Base-by-base conservation (phyloP, 805 yeast species). In the Cyberlindnera lachancei region DNA sequence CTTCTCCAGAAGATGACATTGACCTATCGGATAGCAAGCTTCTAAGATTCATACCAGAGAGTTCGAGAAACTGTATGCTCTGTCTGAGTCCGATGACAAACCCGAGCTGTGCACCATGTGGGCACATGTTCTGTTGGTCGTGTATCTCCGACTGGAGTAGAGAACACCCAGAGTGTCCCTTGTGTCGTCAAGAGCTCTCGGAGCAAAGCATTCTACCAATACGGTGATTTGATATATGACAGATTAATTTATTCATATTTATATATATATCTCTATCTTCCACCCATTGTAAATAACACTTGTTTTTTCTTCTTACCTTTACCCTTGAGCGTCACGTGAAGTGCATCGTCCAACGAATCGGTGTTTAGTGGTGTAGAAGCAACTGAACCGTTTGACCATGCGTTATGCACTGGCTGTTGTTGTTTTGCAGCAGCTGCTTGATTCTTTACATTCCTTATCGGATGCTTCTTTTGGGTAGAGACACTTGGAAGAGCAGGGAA, bases 41-140 rank as follows among this genome's bases (percentile, higher is more conserved):
- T 6, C 59, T 88, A 31, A 78, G 83, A 5, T 88, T 74, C 50
- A 73, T 90, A 8, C 81, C 88, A 0, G 76, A 67, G 36, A 56
- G 60, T 17, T 76, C 94, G 1, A 66, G 96, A 33, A 66, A 69
- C 25, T 90, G 98, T 52, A 80, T 87, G 69, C 65, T 92, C 15
- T 90, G 98, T 53, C 65, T 90, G 16, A 77, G 82, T 7, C 65
- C 70, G 12, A 83, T 90, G 92, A 64, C 59, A 2, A 73, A 83
- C 40, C 97, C 98, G 5, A 64, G 95, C 1, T 73, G 84, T 38
- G 86, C 95, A 0, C 72, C 78, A 5, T 90, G 98, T 58, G 98
- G 97, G 0, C 98, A 90, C 54, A 36, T 85, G 12, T 90, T 84
- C 55, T 90, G 98, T 58, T 90, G 97, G 96, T 66, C 64, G 6